These are phyloP conservation scores for Neonectria punicea DNA, from an alignment of 2,329 filamentous ascomycete genomes.

Conservation along the genomic window DNA sequence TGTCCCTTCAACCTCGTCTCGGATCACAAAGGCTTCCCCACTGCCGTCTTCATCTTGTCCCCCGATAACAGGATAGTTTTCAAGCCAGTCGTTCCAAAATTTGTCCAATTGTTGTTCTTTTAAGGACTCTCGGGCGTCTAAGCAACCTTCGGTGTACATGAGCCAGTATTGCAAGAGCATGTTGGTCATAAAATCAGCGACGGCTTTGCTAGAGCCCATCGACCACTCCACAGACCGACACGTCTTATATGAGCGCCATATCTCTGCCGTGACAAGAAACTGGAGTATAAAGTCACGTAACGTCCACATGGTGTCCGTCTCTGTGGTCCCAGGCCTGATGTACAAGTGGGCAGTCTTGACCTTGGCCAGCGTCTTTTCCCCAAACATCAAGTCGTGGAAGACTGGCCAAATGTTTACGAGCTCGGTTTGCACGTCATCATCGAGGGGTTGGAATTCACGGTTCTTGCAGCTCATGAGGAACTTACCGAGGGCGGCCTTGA, in stretches of 20 bases:
- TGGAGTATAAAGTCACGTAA: constrained; percentile 32
- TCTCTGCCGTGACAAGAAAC: constrained; percentile 40
- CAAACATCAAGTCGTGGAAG: constrained; percentile 36
- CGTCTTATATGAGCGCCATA: constrained; percentile 40
- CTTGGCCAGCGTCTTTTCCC: constrained; percentile 17
- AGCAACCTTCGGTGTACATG: constrained; percentile 35
- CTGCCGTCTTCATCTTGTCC: neutral
- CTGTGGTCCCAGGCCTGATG: neutral
- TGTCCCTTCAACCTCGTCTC: constrained; percentile 29
- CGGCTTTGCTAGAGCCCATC: constrained; percentile 26
- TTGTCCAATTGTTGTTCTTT: constrained; percentile 32
- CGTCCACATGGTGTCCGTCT: constrained; percentile 9
- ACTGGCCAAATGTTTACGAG: constrained; percentile 20
- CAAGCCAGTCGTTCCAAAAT: constrained; percentile 46
- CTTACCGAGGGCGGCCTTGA: constrained; percentile 36
- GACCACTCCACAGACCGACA: constrained; percentile 34
- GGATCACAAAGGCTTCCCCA: constrained; percentile 26
- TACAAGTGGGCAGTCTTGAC: constrained; percentile 23
- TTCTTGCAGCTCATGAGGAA: constrained; percentile 17
- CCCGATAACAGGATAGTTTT: constrained; percentile 32
- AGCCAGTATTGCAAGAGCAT: constrained; percentile 37
- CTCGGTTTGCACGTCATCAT: constrained; percentile 16
- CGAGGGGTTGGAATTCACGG: neutral
- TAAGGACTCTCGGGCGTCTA: constrained; percentile 13
- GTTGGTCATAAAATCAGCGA: constrained; percentile 38